Percentiles rank a stretch among this genome's conserved stretches.
These are phyloP conservation scores for Podospora pseudoanserina DNA, from an alignment of 495 filamentous ascomycete species.

Conservation along the genomic window DNA sequence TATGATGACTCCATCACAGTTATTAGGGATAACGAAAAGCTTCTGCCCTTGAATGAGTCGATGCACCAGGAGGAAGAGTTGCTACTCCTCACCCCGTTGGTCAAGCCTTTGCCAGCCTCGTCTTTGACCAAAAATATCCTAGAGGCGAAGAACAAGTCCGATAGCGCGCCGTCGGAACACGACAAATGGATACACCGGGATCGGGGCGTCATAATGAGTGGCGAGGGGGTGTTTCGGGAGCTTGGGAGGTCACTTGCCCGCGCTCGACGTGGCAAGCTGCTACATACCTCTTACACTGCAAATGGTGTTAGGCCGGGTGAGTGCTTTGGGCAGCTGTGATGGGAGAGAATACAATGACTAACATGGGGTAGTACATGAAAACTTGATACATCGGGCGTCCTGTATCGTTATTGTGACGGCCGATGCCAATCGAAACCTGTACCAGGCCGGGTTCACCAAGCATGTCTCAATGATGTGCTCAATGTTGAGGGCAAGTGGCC, in stretches of 20 bases:
- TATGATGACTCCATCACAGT: conserved; percentile 86
- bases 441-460: conserved; percentile 87
- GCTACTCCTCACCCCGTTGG: conserved; percentile 74
- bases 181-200: conserved; percentile 53
- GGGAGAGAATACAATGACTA: neutral
- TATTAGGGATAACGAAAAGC: conserved; percentile 72
- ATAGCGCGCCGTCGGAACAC: conserved; percentile 44
- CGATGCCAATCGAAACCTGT: conserved; percentile 84
- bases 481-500: conserved; percentile 51
- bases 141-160: conserved; percentile 46
- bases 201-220: conserved; percentile 73
- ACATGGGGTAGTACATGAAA: conserved; percentile 64
- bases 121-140: conserved; percentile 57
- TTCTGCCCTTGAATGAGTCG: conserved; percentile 72
- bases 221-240: conserved; percentile 82
- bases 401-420: conserved; percentile 85
- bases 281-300: conserved; percentile 88
- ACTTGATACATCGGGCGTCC: conserved; percentile 78
- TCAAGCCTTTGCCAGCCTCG: conserved; percentile 82
- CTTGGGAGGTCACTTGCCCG: conserved; percentile 76
- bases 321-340: neutral
- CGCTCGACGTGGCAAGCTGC: conserved; percentile 72
- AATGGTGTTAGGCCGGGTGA: conserved; percentile 74
- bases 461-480: conserved; percentile 90
- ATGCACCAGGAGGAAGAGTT: conserved; percentile 80